phyloP scores from a whole-genome alignment of 257 asterid species.

The Dorcoceras hygrometricum region DNA sequence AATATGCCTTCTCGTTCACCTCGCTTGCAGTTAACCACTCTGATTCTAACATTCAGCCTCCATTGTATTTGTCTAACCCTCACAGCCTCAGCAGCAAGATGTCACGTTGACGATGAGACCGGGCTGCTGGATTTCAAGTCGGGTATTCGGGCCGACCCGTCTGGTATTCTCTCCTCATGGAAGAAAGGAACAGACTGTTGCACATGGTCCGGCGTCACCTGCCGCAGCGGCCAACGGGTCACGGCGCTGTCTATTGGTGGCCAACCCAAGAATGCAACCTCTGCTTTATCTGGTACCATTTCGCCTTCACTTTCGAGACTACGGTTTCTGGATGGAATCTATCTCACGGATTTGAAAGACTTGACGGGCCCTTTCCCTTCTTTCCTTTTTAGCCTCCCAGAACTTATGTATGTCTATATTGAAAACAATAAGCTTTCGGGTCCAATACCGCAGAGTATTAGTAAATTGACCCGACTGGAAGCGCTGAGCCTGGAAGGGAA shows the following conservation, averaged over 20 bases:
- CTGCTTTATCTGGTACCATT: slow-evolving; percentile 51
- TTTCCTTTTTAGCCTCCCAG: slow-evolving; percentile 37
- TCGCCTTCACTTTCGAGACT: slow-evolving; percentile 60
- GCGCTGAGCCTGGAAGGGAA: slow-evolving; percentile 53
- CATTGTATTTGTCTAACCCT: slow-evolving; percentile 21
- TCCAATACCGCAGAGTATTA: slow-evolving; percentile 39
- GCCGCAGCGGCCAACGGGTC: slow-evolving; percentile 49
- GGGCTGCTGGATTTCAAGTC: slow-evolving; percentile 61
- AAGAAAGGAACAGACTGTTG: slow-evolving; percentile 73
- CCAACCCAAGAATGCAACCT: slow-evolving; percentile 32
- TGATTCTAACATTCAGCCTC: neutral
- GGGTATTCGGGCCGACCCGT: slow-evolving; percentile 69
- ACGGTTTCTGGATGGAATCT: slow-evolving; percentile 35
- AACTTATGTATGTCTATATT: slow-evolving; percentile 31
- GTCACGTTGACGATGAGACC: slow-evolving; percentile 63
- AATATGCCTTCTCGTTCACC: slow-evolving; percentile 24
- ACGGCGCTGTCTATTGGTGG: slow-evolving; percentile 31
- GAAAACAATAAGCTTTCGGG: slow-evolving; percentile 61
- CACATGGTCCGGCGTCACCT: slow-evolving; percentile 55
- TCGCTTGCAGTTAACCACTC: slow-evolving; percentile 22
- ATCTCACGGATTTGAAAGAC: slow-evolving; percentile 36
- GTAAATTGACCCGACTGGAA: slow-evolving; percentile 26
- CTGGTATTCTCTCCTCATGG: slow-evolving; percentile 57
- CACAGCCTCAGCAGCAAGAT: slow-evolving; percentile 40
- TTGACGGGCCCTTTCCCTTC: slow-evolving; percentile 63